phyloP scores from a whole-genome alignment of 2,329 filamentous ascomycete genomes.

The Mycocentrospora acerina region DNA sequence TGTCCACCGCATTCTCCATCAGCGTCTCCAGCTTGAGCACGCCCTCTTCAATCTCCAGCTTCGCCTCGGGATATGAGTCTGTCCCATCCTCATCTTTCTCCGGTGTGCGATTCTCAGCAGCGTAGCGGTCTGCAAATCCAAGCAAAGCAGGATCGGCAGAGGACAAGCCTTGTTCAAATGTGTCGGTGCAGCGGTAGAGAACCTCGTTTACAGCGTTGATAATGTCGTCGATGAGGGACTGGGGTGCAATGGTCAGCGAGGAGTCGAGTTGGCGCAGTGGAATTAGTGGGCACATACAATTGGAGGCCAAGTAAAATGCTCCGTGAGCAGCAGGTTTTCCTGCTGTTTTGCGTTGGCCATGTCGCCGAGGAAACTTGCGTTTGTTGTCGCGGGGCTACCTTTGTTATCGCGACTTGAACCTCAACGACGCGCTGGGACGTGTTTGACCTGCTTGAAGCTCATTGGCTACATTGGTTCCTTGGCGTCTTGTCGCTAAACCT shows the following conservation, averaged over 20 bases:
- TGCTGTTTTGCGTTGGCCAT: slow-evolving; percentile 51
- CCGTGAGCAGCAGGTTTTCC: slow-evolving; percentile 72
- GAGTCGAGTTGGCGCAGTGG: neutral
- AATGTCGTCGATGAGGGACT: slow-evolving; percentile 96
- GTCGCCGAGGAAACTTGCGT: slow-evolving; percentile 1
- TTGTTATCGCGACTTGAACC: no score
- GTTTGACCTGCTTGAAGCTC: slow-evolving; percentile 20
- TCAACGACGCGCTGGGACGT: slow-evolving; percentile 18
- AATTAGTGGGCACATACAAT: slow-evolving; percentile 61
- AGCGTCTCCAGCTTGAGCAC: slow-evolving; percentile 53
- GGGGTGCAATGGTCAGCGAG: slow-evolving; percentile 7
- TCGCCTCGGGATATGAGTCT: slow-evolving; percentile 51
- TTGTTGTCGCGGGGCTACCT: slow-evolving; percentile 15
- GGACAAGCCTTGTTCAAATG: slow-evolving; percentile 80
- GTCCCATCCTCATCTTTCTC: slow-evolving; percentile 45
- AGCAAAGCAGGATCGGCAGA: slow-evolving; percentile 72
- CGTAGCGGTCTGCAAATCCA: slow-evolving; percentile 67
- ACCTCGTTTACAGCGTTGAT: slow-evolving; percentile 96
- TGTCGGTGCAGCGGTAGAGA: slow-evolving; percentile 84
- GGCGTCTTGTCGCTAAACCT: slow-evolving; percentile 1
- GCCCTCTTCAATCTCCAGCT: slow-evolving; percentile 82
- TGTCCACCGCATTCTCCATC: slow-evolving; percentile 52
- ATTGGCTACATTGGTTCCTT: slow-evolving; percentile 8
- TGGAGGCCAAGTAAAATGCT: slow-evolving; percentile 94
- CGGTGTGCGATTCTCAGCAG: slow-evolving; percentile 48